A percentile compares a stretch with the other conserved stretches of the same genome.
These are phyloP conservation scores for Botrytis medusae DNA, from an alignment of 2,329 filamentous ascomycete genomes.

Conservation along the genomic window DNA sequence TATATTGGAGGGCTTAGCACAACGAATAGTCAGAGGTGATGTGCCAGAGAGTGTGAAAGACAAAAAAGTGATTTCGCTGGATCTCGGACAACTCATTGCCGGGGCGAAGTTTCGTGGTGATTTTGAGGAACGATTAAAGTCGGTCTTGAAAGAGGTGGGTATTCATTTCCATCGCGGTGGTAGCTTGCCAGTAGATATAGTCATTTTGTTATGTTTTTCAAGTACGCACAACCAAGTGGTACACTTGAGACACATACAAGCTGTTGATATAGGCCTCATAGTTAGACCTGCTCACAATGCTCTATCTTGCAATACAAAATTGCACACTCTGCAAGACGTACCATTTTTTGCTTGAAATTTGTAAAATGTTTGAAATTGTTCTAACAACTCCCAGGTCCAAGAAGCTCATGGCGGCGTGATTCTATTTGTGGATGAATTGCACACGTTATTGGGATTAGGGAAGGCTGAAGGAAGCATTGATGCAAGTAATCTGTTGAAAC, in stretches of 20 bases:
- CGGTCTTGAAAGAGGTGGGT: conserved; percentile 75
- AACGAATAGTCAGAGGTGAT: conserved; percentile 87
- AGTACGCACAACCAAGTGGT: conserved; percentile 14
- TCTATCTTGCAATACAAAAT: conserved; percentile 6
- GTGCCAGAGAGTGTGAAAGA: conserved; percentile 96
- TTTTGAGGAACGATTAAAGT: conserved; percentile 91
- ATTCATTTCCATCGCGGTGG: neutral
- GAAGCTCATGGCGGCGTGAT: conserved; percentile 88
- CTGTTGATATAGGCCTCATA: neutral
- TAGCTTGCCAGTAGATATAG: neutral
- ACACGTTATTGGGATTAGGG: conserved; percentile 85
- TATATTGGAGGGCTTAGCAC: conserved; percentile 84
- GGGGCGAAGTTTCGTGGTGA: conserved; percentile 95
- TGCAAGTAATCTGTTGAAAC: conserved; percentile 91
- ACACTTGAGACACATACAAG: neutral
- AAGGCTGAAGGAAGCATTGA: conserved; percentile 97
- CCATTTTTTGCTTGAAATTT: neutral
- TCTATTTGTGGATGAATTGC: conserved; percentile 91
- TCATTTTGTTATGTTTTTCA: neutral
- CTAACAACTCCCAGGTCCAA: conserved; percentile 45
- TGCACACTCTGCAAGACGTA: neutral
- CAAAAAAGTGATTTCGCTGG: conserved; percentile 82
- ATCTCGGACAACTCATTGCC: conserved; percentile 89
- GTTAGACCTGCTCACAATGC: conserved; percentile 14
- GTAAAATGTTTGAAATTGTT: neutral